Base-by-base conservation (phyloP, 2,329 filamentous ascomycete species). In the Epicoccum nigrum region DNA sequence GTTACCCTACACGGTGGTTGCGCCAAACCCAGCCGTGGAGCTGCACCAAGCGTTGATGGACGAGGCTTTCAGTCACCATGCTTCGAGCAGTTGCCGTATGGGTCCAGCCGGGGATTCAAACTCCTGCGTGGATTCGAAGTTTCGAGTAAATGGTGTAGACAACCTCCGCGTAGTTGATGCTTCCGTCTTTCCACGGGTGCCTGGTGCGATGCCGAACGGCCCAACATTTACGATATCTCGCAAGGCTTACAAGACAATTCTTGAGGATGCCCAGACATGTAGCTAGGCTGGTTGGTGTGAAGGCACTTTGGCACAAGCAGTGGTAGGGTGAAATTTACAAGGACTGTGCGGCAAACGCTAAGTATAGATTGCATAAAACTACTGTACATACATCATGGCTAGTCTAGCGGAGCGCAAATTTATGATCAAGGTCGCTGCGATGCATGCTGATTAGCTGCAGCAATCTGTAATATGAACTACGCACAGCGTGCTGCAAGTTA, bases 121-220 rank as follows among this genome's bases (percentile, higher is more conserved):
- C 2, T 41, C 41, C 8, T 54, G 50, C n/a, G 50, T 61, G 3
- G 58, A 61, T 17, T 51, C 58, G 3, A 54, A 46, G 39, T 59
- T 57, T 11, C 25, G 58, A 2, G 56, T 59, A 9, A 16, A 53
- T 16, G 58, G 58, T 13, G 58, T 83, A 0, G 64, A 75, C 0
- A 77, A 79, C 0, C 64, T 87, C 38, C 74, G 84, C 21, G 83
- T 86, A 1, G 84, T 87, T 0, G 84, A 87, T 69, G 84, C 82
- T 0, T 81, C 77, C 11, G 75, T 82, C 1, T 86, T 83, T 49
- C 81, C 83, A 1, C 73, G 76, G 41, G 83, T 81, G 7, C 56
- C 56, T 17, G 56, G 54, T 7, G 51, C 50, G 9, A 30, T 30
- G 28, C 55, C 51, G 4, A 55, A 48, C 25, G 38, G 37, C 19